Base-by-base conservation (phyloP, 2,329 filamentous ascomycete genomes). In the Claviceps africana region DNA sequence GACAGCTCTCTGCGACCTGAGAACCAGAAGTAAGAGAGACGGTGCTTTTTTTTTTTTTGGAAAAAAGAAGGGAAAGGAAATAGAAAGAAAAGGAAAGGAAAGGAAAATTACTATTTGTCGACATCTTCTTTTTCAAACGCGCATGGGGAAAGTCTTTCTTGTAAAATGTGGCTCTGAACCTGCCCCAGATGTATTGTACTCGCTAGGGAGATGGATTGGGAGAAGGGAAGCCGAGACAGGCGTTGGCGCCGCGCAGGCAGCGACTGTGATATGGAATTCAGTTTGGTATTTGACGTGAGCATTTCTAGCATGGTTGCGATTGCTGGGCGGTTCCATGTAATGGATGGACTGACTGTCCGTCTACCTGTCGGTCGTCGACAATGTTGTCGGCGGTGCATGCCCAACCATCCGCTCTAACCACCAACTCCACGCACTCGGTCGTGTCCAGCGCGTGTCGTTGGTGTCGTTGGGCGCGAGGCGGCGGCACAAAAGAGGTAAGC, bases 1-100 rank as follows among this genome's bases (percentile, higher is more conserved):
- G 47, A 58, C 59, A 83, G 82, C 63, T 77, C 81, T 66, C 85
- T 93, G 68, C 86, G 87, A 67, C 87, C 86, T 61, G 86, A 93
- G 79, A 91, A 91, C 79, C 81, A 86, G 73, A 84, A 86, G 73
- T 87, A 83, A 76, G 42, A 25, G 11, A 13, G 22, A 30, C 4
- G 21, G 19, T 22, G 15, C 43, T 50, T 19, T 40, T 31, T 15
- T 30, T n/a, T n/a, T n/a, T n/a, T n/a, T n/a, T n/a, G n/a, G n/a
- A n/a, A n/a, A n/a, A n/a, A n/a, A n/a, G n/a, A n/a, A n/a, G n/a
- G n/a, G n/a, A n/a, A n/a, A n/a, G n/a, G n/a, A n/a, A n/a, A n/a
- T n/a, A n/a, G n/a, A n/a, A n/a, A n/a, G n/a, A n/a, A n/a, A n/a
- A n/a, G n/a, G n/a, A 19, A 35, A 40, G 4, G 4, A 17, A 19